Conservation (phyloP, 2,329 filamentous ascomycete genomes). For the Myriosclerotinia curreyana region DNA sequence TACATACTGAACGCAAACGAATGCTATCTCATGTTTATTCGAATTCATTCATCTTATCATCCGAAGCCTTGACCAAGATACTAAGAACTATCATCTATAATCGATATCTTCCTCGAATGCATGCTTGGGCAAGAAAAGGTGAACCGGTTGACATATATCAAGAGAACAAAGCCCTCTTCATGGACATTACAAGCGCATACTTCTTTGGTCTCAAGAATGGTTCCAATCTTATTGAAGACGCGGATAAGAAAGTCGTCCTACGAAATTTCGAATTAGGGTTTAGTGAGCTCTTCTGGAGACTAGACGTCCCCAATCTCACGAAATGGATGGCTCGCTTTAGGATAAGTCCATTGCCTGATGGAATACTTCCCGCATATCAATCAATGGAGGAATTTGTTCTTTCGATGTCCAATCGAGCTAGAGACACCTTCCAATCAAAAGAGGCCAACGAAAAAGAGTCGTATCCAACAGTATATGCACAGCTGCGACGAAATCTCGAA, state of each 20-base stretch:
- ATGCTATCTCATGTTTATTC: conserved; percentile 9
- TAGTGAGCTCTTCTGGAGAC: neutral
- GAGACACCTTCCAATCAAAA: neutral
- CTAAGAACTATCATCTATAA: neutral
- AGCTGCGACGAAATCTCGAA: neutral
- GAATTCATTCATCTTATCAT: conserved; percentile 4
- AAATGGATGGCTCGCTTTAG: neutral
- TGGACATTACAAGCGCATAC: conserved; percentile 3
- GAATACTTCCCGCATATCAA: neutral
- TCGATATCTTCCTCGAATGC: neutral
- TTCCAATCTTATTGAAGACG: neutral
- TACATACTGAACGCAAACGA: conserved; percentile 2
- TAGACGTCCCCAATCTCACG: neutral
- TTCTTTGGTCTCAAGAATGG: neutral
- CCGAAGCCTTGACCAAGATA: neutral
- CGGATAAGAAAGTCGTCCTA: neutral
- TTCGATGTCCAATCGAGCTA: neutral
- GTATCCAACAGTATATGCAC: neutral
- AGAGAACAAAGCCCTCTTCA: conserved; percentile 6
- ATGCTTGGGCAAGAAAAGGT: neutral
- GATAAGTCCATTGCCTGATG: neutral
- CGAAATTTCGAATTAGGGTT: neutral
- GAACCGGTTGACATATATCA: neutral
- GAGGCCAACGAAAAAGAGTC: neutral
- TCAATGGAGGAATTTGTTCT: neutral